Evolutionary conservation across 192 early-diverging fungal species (phyloP), one percentile per base, ranked within the genome.

Genomic region (Geranomyces variabilis): DNA sequence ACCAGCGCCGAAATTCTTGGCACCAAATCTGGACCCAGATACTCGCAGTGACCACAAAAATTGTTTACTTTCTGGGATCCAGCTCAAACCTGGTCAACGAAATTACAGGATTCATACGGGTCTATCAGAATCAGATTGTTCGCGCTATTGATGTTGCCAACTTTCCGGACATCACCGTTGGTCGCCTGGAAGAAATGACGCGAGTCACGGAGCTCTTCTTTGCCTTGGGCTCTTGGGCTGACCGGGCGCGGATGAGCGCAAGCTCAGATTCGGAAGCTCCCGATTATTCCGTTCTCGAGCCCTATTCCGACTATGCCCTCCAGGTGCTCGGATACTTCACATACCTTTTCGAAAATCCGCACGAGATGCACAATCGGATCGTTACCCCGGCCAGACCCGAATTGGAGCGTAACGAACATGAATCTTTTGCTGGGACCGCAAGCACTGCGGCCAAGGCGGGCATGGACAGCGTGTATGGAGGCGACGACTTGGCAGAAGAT

Each of bases 11-110:
- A 17, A 70, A 70, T 33, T 57, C 78, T 0, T 64, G 61, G 67
- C 83, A 85, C 66, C 60, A 61, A 44, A 36, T 81, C n/a, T 85
- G 84, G 84, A 84, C 81, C 63, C 28, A 66, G 36, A 79, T 81
- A 61, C 34, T 85, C 14, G 51, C 75, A 17, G 48, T 81, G 26
- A 46, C 74, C 43, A 56, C 74, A 2, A 46, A 45, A 10, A 15
- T 70, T 30, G 30, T 81, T 22, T 31, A 67, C 17, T 31, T 43
- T 36, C 41, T 75, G 9, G 57, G 48, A 1, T 29, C 13, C 21
- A 66, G 28, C n/a, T 22, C 30, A 26, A 13, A 29, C 6, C 63
- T 83, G 30, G 30, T 73, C 2, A 24, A 69, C 13, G 60, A 63
- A 43, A 74, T 72, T 21, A 66, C 73, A 22, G 80, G 81, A 7